Evolutionary conservation across 2,329 filamentous ascomycete species (phyloP).

Genomic region (Alternaria triticimaculans): DNA sequence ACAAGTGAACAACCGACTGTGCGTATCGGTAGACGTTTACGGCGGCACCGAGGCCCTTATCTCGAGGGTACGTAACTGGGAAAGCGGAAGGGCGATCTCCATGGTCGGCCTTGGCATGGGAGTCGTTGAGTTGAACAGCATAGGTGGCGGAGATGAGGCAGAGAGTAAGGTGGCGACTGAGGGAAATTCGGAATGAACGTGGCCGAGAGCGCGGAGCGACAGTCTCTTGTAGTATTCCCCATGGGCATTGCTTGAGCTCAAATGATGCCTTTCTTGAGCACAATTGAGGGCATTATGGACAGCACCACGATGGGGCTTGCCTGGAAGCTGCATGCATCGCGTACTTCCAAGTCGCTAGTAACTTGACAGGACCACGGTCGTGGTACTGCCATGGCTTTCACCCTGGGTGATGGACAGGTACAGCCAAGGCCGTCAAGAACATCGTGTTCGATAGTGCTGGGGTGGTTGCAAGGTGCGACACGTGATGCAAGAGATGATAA

Average conservation of each 20-base stretch:
- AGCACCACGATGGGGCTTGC: background rate
- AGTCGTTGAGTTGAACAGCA: background rate
- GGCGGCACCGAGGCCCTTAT: slow-evolving; percentile 7
- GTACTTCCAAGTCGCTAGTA: slow-evolving; percentile 1
- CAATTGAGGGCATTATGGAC: slow-evolving; percentile 15
- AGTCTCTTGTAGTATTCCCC: slow-evolving; percentile 3
- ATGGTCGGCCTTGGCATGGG: slow-evolving; percentile 12
- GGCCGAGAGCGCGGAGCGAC: background rate
- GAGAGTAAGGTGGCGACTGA: background rate
- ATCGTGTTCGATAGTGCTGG: background rate
- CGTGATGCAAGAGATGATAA: background rate
- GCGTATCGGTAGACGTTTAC: background rate
- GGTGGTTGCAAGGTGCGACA: background rate
- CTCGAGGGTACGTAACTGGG: background rate
- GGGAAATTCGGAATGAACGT: background rate
- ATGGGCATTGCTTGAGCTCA: background rate
- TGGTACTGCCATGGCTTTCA: background rate
- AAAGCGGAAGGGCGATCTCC: slow-evolving; percentile 5
- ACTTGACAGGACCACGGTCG: background rate
- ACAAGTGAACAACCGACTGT: background rate
- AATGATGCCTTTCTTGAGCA: slow-evolving; percentile 4
- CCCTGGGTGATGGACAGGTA: slow-evolving; percentile 1
- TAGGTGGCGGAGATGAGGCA: background rate
- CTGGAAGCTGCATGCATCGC: slow-evolving; percentile 3
- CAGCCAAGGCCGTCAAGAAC: background rate